phyloP scores from a whole-genome alignment of 2,329 filamentous ascomycete genomes.

The Penicillium sp. region DNA sequence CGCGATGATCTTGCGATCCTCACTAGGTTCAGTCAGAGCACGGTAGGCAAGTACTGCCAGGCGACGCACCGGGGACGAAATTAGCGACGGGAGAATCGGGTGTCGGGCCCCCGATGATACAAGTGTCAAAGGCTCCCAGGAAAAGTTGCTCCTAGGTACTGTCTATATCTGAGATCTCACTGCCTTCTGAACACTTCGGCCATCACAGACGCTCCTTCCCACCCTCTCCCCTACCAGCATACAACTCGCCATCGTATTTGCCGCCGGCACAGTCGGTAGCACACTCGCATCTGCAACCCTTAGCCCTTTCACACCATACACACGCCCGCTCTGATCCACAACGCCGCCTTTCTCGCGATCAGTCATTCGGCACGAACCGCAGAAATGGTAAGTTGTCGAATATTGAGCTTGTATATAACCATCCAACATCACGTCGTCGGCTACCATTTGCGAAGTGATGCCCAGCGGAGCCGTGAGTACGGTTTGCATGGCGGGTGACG shows the following conservation, averaged over 20 bases:
- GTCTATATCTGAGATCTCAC: neutral
- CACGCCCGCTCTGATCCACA: neutral
- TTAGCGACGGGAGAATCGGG: too few relatives aligned
- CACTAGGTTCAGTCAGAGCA: slow-evolving; percentile 39
- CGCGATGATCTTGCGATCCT: too few relatives aligned
- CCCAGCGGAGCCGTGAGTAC: neutral
- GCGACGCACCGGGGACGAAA: too few relatives aligned
- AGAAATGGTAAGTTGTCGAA: neutral
- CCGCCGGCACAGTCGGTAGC: neutral
- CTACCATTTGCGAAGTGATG: neutral
- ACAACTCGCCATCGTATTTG: neutral
- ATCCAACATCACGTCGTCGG: neutral
- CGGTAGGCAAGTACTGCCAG: slow-evolving; percentile 19
- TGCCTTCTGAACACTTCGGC: neutral
- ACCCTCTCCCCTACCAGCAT: neutral
- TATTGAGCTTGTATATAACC: neutral
- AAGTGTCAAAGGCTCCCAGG: slow-evolving; percentile 5
- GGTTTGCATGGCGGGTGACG: neutral
- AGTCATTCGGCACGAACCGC: neutral
- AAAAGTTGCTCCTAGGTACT: slow-evolving; percentile 5
- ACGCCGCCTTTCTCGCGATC: neutral
- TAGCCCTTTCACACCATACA: neutral
- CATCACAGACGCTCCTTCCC: neutral
- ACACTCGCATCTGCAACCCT: neutral
- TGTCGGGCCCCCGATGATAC: too few relatives aligned